Conservation (phyloP, 2,329 filamentous ascomycete species). For the Dactylellina cionopaga region DNA sequence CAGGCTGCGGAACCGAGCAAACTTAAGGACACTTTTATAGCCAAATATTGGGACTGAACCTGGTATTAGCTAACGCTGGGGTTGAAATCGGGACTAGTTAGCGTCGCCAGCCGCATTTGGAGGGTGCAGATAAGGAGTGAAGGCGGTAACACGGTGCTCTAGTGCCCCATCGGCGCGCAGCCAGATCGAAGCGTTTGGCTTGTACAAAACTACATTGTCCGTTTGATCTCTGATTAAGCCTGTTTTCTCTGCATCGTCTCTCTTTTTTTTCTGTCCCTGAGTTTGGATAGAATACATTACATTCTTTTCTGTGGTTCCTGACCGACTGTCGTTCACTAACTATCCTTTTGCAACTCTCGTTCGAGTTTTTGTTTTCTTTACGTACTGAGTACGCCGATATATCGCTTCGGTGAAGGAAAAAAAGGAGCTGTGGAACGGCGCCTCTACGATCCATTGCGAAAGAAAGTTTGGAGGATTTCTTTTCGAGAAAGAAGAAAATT, state of each 20-base stretch:
- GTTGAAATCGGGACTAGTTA: conserved; percentile 38
- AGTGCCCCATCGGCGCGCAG: conserved; percentile 9
- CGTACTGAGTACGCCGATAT: conserved; percentile 45
- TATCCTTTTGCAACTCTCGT: conserved; percentile 18
- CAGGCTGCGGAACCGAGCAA: conserved; percentile 46
- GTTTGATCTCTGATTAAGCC: conserved; percentile 24
- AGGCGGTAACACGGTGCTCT: conserved; percentile 35
- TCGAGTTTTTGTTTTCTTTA: conserved; percentile 34
- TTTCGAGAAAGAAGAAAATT: conserved; percentile 14
- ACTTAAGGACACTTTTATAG: conserved; percentile 40
- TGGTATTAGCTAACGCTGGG: conserved; percentile 16
- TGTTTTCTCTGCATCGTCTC: conserved; percentile 25
- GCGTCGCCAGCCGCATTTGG: conserved; percentile 37
- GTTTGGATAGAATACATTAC: conserved; percentile 49
- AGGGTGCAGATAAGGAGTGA: conserved; percentile 49
- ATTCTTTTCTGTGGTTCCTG: conserved; percentile 20
- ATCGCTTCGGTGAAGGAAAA: conserved; percentile 17
- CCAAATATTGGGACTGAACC: conserved; percentile 30
- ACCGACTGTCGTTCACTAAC: conserved; percentile 13
- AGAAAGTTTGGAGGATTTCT: conserved; percentile 18
- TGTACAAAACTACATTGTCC: conserved; percentile 41
- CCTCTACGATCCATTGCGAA: conserved; percentile 29
- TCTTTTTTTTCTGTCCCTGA: conserved; percentile 16
- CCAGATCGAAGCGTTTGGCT: conserved; percentile 10
- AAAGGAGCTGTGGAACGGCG: conserved; percentile 52